These are phyloP conservation scores for Triticum dicoccoides DNA, from an alignment of 176 grass and related monocot species.

Conservation along the genomic window DNA sequence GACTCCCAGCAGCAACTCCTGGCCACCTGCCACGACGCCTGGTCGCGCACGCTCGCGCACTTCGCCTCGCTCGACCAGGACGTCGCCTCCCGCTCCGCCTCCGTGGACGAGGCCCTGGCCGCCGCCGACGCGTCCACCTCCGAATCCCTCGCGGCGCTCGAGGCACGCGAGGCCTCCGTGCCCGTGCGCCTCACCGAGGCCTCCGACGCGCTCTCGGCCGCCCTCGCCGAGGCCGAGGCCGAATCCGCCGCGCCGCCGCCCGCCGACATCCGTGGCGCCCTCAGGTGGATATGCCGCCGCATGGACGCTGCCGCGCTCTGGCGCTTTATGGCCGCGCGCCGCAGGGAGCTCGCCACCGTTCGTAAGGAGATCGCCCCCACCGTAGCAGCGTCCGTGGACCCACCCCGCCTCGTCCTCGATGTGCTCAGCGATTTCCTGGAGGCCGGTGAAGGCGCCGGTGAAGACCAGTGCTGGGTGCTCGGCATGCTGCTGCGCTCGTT, in stretches of 20 bases:
- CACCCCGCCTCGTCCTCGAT: constrained; percentile 65
- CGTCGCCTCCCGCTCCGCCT: constrained; percentile 51
- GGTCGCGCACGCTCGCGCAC: constrained; percentile 48
- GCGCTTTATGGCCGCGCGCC: constrained; percentile 52
- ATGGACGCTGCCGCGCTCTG: constrained; percentile 68
- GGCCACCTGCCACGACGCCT: constrained; percentile 36
- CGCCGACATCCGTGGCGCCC: constrained; percentile 41
- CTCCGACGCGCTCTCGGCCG: constrained; percentile 38
- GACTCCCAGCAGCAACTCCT: constrained; percentile 56
- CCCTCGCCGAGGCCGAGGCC: constrained; percentile 36
- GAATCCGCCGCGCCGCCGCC: constrained; percentile 35
- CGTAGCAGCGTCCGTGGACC: constrained; percentile 53
- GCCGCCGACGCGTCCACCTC: constrained; percentile 40
- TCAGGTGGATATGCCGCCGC: constrained; percentile 72
- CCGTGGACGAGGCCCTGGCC: constrained; percentile 48
- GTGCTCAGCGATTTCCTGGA: constrained; percentile 53
- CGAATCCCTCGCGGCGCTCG: constrained; percentile 48
- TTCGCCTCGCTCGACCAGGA: constrained; percentile 57
- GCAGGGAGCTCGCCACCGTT: constrained; percentile 38
- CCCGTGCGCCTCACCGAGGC: constrained; percentile 34
- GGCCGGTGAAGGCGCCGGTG: constrained; percentile 4
- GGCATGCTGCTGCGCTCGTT: constrained; percentile 54
- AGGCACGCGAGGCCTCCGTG: constrained; percentile 43
- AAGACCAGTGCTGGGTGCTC: constrained; percentile 55
- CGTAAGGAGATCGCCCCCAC: constrained; percentile 46